Base-by-base conservation (phyloP, 192 early-diverging fungal species). In the Jimgerdemannia lactiflua region DNA sequence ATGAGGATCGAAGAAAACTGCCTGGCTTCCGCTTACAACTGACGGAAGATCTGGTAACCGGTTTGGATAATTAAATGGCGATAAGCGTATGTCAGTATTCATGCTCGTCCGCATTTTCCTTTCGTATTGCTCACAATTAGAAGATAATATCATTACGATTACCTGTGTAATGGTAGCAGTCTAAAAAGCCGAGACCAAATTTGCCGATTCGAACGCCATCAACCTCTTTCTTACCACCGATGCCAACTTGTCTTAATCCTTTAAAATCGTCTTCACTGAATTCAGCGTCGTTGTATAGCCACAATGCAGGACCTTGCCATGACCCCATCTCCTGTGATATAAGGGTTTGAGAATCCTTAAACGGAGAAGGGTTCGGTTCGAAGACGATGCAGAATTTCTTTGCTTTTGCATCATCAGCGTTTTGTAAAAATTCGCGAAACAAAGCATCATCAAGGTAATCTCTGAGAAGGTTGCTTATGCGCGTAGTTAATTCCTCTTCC, bases 261-360 rank as follows among this genome's bases (percentile, higher is more conserved):
- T 69, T 10, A 54, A 83, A 75, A 39, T 83, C 78, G 0, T 70
- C 4, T 2, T 74, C 65, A 4, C 69, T 59, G 63, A 83, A 83
- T 68, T 77, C 42, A 1, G 71, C 75, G 63, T 83, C 39, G 49
- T 77, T 77, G 43, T 75, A 83, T 0, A 83, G 77, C 17, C 76
- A 41, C 8, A 83, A 64, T 0, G 81, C 75, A 2, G 81, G 79
- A 29, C 81, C 81, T 72, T 83, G 81, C 70, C 75, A 77, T 6
- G 39, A 44, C 8, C 65, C 20, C 79, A 83, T 83, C 20, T 77
- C 49, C 17, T 73, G 42, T 6, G 64, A 64, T 7, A 83, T 39
- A 3, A 80, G 39, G 14, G 49, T 64, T 67, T 17, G 4, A 67
- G 11, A 41, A 42, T 29, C 29, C 29, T 29, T 29, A 1, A 29